Evolutionary conservation across 768 basidiomycete genomes (phyloP).

Genomic region (Pluteus cervinus): DNA sequence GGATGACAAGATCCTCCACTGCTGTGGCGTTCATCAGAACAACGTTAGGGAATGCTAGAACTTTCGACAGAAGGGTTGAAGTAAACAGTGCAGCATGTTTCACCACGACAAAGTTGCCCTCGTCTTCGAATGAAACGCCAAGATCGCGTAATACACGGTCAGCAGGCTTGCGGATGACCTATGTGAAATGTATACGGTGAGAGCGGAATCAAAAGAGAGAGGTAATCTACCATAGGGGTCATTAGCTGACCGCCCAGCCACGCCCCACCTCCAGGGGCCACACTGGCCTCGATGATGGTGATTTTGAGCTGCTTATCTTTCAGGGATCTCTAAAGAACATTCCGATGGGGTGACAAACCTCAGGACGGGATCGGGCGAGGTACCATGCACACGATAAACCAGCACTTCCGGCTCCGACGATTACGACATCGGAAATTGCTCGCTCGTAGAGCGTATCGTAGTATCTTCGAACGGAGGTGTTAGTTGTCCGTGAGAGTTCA

Average conservation of each 20-base stretch:
- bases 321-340: neutral
- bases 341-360: slow-evolving; percentile 29
- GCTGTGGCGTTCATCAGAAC: slow-evolving; percentile 75
- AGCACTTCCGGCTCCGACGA: slow-evolving; percentile 67
- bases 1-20: slow-evolving; percentile 75
- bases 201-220: neutral
- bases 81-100: slow-evolving; percentile 82
- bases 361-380: slow-evolving; percentile 60
- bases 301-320: slow-evolving; percentile 34
- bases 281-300: slow-evolving; percentile 65
- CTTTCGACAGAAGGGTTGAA: slow-evolving; percentile 64
- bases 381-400: slow-evolving; percentile 73
- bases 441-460: slow-evolving; percentile 70
- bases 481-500: neutral
- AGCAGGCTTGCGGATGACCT: slow-evolving; percentile 77
- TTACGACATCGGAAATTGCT: slow-evolving; percentile 70
- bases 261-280: slow-evolving; percentile 74
- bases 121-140: slow-evolving; percentile 72
- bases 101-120: slow-evolving; percentile 72
- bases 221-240: slow-evolving; percentile 59
- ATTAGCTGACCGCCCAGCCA: slow-evolving; percentile 79
- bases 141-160: slow-evolving; percentile 65
- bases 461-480: slow-evolving; percentile 38
- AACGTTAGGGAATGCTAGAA: slow-evolving; percentile 66
- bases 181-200: neutral